Base-by-base conservation (phyloP, 371 early-diverging fungal species). In the Syncephalastrum contaminatum region DNA sequence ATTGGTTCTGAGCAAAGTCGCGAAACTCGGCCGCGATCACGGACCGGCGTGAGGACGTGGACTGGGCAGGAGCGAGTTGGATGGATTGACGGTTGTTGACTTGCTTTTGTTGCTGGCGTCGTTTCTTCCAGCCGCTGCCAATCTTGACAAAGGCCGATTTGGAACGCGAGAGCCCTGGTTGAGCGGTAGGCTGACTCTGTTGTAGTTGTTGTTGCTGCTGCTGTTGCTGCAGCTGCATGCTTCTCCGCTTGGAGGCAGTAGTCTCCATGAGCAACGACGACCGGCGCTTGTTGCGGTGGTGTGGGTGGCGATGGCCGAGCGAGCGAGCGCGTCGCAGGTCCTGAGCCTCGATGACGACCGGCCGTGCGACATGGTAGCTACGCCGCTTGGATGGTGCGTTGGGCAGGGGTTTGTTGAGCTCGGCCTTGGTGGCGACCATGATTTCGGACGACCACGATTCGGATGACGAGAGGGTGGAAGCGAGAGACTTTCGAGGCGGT, bases 181-280 rank as follows among this genome's bases (percentile, higher is more conserved):
- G 15, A 43, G 25, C 24, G 4, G 36, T 10, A 12, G 36, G 36
- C 12, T 30, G 36, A 30, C 10, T 30, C 12, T 13, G 36, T 16
- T 13, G 61, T 54, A 27, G 62, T 56, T 51, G 62, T 57, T 3
- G 61, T 42, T 47, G 63, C 30, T 18, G 41, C 53, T 41, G 43
- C 20, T 40, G 51, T 7, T 18, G 53, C 16, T 42, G 57, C 43
- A 30, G 44, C 42, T 61, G 53, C 21, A 51, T 48, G 42, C 69
- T 72, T 39, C 59, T 69, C 7, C 64, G 63, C 44, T 69, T 74
- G 20, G 64, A 58, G 25, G 62, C 58, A 5, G 72, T 69, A 12
- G 59, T 69, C 57, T 75, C 75, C 70, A 75, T 70, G 7, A 69
- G 54, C 24, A 59, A 22, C 12, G 59, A 59, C 6, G 77, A 73